Percentiles rank a stretch among this genome's conserved stretches.
These are phyloP conservation scores for Oryza glaberrima DNA, from an alignment of 176 grass and related monocot genomes.

Conservation along the genomic window DNA sequence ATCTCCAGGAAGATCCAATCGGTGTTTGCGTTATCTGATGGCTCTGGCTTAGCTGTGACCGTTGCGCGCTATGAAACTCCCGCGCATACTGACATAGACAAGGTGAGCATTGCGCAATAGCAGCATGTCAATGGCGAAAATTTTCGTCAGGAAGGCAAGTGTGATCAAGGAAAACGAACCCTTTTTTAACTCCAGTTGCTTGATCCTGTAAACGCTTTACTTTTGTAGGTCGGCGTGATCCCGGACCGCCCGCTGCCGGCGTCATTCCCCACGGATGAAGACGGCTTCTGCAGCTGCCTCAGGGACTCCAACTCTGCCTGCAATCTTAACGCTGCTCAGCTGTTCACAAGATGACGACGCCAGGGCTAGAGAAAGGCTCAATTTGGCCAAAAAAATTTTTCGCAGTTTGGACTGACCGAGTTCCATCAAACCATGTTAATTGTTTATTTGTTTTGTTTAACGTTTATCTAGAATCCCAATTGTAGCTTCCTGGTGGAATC, in stretches of 20 bases:
- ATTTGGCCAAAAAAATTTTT: neutral
- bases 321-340: slow-evolving; percentile 53
- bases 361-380: neutral
- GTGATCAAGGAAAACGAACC: neutral
- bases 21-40: slow-evolving; percentile 88
- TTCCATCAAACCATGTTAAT: neutral
- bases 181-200: neutral
- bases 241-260: slow-evolving; percentile 68
- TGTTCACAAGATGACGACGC: slow-evolving; percentile 56
- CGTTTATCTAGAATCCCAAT: neutral
- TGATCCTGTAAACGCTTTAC: no score
- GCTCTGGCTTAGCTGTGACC: slow-evolving; percentile 80
- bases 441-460: neutral
- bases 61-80: slow-evolving; percentile 96
- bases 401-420: neutral
- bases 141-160: neutral
- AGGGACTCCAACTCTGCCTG: slow-evolving; percentile 59
- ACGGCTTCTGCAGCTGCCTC: slow-evolving; percentile 70
- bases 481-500: neutral
- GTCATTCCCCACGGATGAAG: slow-evolving; percentile 68
- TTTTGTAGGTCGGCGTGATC: slow-evolving; percentile 68
- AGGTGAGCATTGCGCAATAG: slow-evolving; percentile 50
- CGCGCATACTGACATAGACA: slow-evolving; percentile 78
- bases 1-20: slow-evolving; percentile 88
- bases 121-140: neutral